Conservation (phyloP, 176 grass and related monocot genomes). For the Metroxylon sagu region DNA sequence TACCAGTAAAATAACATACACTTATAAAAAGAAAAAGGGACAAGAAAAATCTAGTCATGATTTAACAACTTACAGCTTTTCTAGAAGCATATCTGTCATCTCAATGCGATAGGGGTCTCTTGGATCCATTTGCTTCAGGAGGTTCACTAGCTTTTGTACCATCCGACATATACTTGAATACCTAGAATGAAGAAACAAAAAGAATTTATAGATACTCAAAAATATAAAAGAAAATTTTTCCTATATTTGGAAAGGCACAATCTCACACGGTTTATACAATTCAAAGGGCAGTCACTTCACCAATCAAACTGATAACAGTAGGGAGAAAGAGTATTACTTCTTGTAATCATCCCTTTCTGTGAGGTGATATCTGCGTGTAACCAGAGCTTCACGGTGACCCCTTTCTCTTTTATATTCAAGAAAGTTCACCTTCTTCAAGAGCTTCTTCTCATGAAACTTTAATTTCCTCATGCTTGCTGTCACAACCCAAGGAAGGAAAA, state of each 20-base stretch:
- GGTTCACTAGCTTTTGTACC: constrained; percentile 55
- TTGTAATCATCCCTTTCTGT: constrained; percentile 62
- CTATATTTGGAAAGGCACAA: too few relatives aligned
- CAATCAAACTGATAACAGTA: too few relatives aligned
- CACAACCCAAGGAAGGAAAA: too few relatives aligned
- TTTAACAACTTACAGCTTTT: constrained; percentile 51
- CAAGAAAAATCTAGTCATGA: too few relatives aligned
- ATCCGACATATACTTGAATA: constrained; percentile 51
- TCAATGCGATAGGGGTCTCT: constrained; percentile 59
- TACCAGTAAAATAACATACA: too few relatives aligned
- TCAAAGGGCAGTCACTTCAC: too few relatives aligned
- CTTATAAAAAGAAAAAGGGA: too few relatives aligned
- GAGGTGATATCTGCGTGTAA: constrained; percentile 41
- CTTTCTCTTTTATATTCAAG: constrained; percentile 37
- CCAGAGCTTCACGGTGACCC: constrained; percentile 38
- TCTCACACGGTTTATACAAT: too few relatives aligned
- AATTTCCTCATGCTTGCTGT: constrained; percentile 49
- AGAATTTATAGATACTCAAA: not conserved
- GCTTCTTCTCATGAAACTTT: constrained; percentile 54
- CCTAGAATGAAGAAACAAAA: constrained; percentile 8
- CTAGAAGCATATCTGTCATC: constrained; percentile 59
- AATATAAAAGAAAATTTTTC: too few relatives aligned
- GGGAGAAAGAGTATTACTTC: constrained; percentile 19
- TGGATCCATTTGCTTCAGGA: constrained; percentile 80
- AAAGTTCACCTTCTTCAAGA: constrained; percentile 44